These are phyloP conservation scores for Amphibolis antarctica DNA, from an alignment of 106 monocot species.

Conservation along the genomic window DNA sequence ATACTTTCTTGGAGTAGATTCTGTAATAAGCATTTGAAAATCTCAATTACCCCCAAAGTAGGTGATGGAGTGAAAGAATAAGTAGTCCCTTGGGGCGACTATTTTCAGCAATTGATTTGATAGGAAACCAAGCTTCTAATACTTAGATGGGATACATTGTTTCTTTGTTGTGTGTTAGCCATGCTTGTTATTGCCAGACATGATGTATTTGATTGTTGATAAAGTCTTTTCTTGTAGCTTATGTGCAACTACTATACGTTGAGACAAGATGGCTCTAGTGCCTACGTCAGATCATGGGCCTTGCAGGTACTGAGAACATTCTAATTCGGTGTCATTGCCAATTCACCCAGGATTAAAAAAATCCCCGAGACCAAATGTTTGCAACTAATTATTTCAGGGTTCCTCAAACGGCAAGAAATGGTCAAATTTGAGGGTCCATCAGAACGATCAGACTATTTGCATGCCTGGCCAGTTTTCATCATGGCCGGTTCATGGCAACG, in stretches of 20 bases:
- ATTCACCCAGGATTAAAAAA: not conserved
- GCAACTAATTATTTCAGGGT: constrained; percentile 30
- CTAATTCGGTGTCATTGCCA: not conserved
- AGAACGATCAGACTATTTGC: constrained; percentile 62
- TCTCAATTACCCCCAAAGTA: too few relatives aligned
- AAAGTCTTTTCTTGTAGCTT: constrained; percentile 27
- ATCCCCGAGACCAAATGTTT: not conserved
- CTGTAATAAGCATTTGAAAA: too few relatives aligned
- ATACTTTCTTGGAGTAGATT: too few relatives aligned
- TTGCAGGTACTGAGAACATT: constrained; percentile 43
- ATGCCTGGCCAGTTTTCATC: constrained; percentile 74
- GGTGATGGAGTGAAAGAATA: too few relatives aligned
- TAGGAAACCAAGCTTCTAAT: too few relatives aligned
- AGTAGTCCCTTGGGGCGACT: too few relatives aligned
- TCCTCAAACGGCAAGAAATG: constrained; percentile 67
- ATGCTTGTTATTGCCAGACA: too few relatives aligned
- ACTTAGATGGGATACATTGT: too few relatives aligned
- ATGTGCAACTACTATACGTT: constrained; percentile 96
- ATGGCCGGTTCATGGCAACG: constrained; percentile 52
- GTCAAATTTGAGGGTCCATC: constrained; percentile 63
- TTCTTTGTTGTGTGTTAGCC: too few relatives aligned
- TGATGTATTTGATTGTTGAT: not conserved
- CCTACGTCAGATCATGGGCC: constrained; percentile 64
- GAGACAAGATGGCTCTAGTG: constrained; percentile 81
- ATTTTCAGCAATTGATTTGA: too few relatives aligned